phyloP scores from a whole-genome alignment of 148 eudicot genomes.

The Rhododendron mucronatum region DNA sequence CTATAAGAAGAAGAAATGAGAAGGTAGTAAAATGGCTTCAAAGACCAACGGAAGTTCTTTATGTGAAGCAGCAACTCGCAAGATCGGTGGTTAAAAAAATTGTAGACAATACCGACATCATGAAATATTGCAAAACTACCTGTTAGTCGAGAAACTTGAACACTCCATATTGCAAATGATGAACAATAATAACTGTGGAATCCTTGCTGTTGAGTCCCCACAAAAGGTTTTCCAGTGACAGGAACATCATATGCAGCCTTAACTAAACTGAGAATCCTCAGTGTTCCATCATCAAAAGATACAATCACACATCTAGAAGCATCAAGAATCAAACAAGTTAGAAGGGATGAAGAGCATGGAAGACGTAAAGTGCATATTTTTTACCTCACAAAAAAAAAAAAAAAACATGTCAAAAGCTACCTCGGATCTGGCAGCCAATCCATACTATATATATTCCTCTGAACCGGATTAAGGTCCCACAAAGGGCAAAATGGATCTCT shows the following conservation, averaged over 20 bases:
- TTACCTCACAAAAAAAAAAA: neutral
- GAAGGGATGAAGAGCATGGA: neutral
- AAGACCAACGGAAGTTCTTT: neutral
- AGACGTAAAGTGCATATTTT: neutral
- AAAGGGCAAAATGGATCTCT: conserved; percentile 89
- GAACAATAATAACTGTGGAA: conserved; percentile 56
- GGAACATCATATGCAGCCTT: conserved; percentile 65
- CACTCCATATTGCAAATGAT: conserved; percentile 68
- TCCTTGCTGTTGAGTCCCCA: conserved; percentile 58
- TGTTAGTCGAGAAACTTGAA: conserved; percentile 71
- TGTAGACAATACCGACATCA: neutral
- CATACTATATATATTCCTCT: conserved; percentile 51
- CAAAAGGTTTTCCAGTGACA: conserved; percentile 60
- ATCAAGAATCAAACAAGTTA: conserved; percentile 13
- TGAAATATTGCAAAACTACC: conserved; percentile 28
- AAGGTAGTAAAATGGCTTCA: neutral
- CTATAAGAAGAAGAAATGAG: neutral
- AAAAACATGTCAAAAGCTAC: conserved; percentile 26
- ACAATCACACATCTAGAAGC: conserved; percentile 61
- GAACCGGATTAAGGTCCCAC: conserved; percentile 61
- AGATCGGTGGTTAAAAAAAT: neutral
- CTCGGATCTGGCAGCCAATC: conserved; percentile 94
- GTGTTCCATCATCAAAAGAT: conserved; percentile 67
- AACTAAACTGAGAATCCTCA: conserved; percentile 57
- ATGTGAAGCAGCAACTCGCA: neutral